Percentiles rank a stretch among this genome's conserved stretches.
phyloP scores from a whole-genome alignment of 495 filamentous ascomycete genomes.

The Jackrogersella minutella region DNA sequence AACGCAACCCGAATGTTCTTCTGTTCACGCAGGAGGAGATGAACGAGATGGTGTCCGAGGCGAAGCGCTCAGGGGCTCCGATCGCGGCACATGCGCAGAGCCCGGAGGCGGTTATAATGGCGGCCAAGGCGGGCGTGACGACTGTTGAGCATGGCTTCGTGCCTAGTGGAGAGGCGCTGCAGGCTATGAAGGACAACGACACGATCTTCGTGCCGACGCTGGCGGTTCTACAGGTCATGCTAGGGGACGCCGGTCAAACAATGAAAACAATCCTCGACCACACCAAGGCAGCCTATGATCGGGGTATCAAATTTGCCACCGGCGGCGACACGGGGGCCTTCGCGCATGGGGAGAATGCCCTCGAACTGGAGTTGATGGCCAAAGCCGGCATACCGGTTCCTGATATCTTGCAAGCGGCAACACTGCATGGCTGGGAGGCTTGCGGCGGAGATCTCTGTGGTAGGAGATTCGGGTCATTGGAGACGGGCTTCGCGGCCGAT shows the following conservation, averaged over 20 bases:
- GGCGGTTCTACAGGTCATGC: constrained; percentile 47
- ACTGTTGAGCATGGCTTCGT: constrained; percentile 60
- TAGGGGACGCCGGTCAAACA: constrained; percentile 4
- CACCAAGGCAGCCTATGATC: constrained; percentile 47
- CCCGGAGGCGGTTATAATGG: constrained; percentile 55
- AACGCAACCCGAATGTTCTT: constrained; percentile 53
- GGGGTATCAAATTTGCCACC: constrained; percentile 55
- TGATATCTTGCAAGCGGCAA: constrained; percentile 56
- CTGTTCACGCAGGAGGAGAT: constrained; percentile 60
- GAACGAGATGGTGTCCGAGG: constrained; percentile 59
- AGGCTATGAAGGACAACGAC: constrained; percentile 48
- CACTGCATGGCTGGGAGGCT: constrained; percentile 59
- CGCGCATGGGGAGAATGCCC: constrained; percentile 58
- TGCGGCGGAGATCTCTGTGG: constrained; percentile 60
- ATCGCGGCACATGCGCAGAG: constrained; percentile 57
- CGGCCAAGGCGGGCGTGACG: constrained; percentile 59
- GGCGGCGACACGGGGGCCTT: constrained; percentile 63
- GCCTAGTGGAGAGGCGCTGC: constrained; percentile 46
- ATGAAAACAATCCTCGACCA: constrained; percentile 41
- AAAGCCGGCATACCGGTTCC: constrained; percentile 59
- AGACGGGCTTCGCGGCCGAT: constrained; percentile 57
- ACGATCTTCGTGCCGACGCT: constrained; percentile 62
- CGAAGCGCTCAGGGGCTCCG: constrained; percentile 48
- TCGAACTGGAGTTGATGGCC: constrained; percentile 60
- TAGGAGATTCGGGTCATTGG: constrained; percentile 58